Evolutionary conservation across 805 yeast species (phyloP).

Genomic region (Jamesozyma gamospora): DNA sequence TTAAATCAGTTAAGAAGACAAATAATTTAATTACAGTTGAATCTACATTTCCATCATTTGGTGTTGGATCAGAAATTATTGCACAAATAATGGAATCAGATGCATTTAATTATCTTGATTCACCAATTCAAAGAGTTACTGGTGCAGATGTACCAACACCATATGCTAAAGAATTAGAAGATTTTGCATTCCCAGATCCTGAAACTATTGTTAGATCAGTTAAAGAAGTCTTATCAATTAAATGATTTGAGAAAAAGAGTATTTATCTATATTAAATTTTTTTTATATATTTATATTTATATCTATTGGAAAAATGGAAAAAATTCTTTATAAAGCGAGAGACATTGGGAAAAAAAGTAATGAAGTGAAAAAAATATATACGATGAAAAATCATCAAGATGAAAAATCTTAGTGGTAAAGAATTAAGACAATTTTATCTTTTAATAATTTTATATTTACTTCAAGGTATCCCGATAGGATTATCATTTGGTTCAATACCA

Average conservation of each 20-base stretch:
- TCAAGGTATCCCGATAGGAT: slow-evolving; percentile 95
- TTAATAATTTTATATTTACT: slow-evolving; percentile 67
- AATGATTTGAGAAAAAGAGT: too few species aligned
- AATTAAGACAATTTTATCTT: slow-evolving; percentile 58
- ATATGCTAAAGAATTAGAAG: slow-evolving; percentile 91
- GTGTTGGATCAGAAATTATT: slow-evolving; percentile 96
- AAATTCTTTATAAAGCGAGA: too few species aligned
- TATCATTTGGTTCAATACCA: slow-evolving; percentile 91
- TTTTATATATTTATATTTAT: too few species aligned
- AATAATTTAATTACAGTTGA: slow-evolving; percentile 93
- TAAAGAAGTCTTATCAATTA: slow-evolving; percentile 67
- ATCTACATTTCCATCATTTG: slow-evolving; percentile 96
- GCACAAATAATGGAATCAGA: slow-evolving; percentile 98
- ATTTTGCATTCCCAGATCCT: slow-evolving; percentile 96
- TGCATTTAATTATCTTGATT: slow-evolving; percentile 96
- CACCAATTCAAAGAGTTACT: slow-evolving; percentile 96
- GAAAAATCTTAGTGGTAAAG: too few species aligned
- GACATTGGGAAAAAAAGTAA: too few species aligned
- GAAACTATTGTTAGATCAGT: slow-evolving; percentile 81
- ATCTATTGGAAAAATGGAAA: too few species aligned
- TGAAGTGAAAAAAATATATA: too few species aligned
- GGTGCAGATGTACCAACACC: slow-evolving; percentile 99
- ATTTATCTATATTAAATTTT: background rate
- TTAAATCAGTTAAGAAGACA: slow-evolving; percentile 89
- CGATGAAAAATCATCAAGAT: too few species aligned